These are phyloP conservation scores for Chlamydomonas eustigma DNA, from an alignment of 139 green algal genomes.

Conservation along the genomic window DNA sequence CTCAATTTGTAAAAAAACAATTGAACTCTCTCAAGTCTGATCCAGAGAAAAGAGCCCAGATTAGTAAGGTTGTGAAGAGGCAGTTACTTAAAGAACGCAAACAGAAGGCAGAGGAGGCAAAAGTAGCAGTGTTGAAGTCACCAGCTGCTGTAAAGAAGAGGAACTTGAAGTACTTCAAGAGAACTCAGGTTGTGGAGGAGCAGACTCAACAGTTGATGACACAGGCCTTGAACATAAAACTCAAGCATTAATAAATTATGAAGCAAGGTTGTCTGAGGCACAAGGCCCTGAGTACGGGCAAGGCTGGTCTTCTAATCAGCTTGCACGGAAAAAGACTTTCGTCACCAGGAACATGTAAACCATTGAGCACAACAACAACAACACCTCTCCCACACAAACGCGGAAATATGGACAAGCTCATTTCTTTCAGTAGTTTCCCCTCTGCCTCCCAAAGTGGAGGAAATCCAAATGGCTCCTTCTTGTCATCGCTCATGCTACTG, in stretches of 20 bases:
- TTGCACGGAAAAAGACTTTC: no score
- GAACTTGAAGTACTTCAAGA: constrained; percentile 55
- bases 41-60: not conserved
- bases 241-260: not conserved
- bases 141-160: not conserved
- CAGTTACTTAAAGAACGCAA: constrained; percentile 32
- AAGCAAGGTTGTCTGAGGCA: not conserved
- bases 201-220: constrained; percentile 32
- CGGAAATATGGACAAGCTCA: no score
- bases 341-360: no score
- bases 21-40: constrained; percentile 26
- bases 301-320: no score
- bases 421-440: no score
- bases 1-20: constrained; percentile 36
- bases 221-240: constrained; percentile 12
- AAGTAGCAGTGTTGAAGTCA: not conserved
- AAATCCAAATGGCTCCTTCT: no score
- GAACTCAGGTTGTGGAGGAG: constrained; percentile 18
- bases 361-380: no score
- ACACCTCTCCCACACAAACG: no score
- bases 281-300: no score
- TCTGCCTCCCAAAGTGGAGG: no score
- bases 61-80: constrained; percentile 24
- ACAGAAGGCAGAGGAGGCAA: constrained; percentile 17
- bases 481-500: not conserved